Conservation (phyloP, 169 alveolate genomes). For the Besnoitia besnoiti region DNA sequence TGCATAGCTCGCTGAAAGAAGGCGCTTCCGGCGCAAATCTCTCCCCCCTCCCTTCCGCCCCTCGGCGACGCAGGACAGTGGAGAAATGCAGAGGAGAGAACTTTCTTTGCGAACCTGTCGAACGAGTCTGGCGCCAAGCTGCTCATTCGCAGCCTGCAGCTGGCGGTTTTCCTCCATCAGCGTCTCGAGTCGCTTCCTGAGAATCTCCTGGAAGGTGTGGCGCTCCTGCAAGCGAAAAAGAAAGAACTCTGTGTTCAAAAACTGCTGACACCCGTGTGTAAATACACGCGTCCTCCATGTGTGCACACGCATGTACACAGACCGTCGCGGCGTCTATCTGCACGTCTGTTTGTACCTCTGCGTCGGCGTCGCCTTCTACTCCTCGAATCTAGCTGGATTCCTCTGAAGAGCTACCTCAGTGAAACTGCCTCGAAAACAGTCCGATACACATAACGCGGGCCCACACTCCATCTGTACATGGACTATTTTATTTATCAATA, state of each 20-base stretch:
- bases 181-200: neutral
- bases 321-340: neutral
- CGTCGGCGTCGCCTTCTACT: neutral
- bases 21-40: neutral
- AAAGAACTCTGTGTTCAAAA: neutral
- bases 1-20: neutral
- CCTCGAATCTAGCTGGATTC: no score
- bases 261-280: neutral
- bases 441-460: no score
- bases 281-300: no score
- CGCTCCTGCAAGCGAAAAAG: slow-evolving; percentile 7
- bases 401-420: no score
- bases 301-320: neutral
- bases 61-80: neutral
- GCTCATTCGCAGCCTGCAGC: slow-evolving; percentile 24
- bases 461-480: no score
- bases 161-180: slow-evolving; percentile 14
- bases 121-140: neutral
- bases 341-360: neutral
- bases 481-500: neutral
- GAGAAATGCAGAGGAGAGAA: neutral
- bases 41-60: neutral
- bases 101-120: neutral
- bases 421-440: no score
- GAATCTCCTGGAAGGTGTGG: neutral